These are phyloP conservation scores for Strobilomyces dryophilus DNA, from an alignment of 768 basidiomycete species.

Conservation along the genomic window DNA sequence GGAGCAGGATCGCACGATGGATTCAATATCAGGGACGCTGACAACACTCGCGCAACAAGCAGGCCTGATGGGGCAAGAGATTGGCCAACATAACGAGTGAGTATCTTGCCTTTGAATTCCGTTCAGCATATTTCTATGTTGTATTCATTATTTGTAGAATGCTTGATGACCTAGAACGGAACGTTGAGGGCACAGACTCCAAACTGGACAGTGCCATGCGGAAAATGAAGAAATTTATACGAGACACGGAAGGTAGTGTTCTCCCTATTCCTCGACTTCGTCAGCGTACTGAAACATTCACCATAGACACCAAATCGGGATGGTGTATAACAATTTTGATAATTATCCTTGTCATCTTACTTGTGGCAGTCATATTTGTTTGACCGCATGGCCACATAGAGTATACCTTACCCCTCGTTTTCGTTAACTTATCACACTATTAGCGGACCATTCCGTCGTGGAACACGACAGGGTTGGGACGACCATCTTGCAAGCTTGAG, in stretches of 20 bases:
- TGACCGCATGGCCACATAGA: constrained; percentile 27
- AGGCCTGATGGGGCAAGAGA: constrained; percentile 90
- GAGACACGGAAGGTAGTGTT: constrained; percentile 69
- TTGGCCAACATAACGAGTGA: constrained; percentile 87
- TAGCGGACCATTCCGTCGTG: neutral
- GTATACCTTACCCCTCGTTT: constrained; percentile 10
- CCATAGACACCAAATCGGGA: constrained; percentile 75
- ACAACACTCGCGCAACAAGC: constrained; percentile 86
- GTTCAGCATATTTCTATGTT: neutral
- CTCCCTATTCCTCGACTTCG: neutral
- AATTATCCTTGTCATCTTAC: constrained; percentile 68
- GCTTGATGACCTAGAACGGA: constrained; percentile 71
- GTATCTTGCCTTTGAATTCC: constrained; percentile 23
- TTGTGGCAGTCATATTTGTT: constrained; percentile 76
- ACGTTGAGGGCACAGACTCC: constrained; percentile 64
- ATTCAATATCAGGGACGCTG: constrained; percentile 83
- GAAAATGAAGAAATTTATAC: constrained; percentile 73
- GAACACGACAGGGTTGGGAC: neutral
- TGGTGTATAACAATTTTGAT: constrained; percentile 89
- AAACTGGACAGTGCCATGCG: constrained; percentile 64
- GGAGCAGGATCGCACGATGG: constrained; percentile 87
- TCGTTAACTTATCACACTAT: constrained; percentile 15
- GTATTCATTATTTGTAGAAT: constrained; percentile 46
- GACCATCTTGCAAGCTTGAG: neutral
- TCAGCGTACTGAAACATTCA: constrained; percentile 1